Base-by-base conservation (phyloP, 495 filamentous ascomycete genomes). In the Penicillium tannophilum region DNA sequence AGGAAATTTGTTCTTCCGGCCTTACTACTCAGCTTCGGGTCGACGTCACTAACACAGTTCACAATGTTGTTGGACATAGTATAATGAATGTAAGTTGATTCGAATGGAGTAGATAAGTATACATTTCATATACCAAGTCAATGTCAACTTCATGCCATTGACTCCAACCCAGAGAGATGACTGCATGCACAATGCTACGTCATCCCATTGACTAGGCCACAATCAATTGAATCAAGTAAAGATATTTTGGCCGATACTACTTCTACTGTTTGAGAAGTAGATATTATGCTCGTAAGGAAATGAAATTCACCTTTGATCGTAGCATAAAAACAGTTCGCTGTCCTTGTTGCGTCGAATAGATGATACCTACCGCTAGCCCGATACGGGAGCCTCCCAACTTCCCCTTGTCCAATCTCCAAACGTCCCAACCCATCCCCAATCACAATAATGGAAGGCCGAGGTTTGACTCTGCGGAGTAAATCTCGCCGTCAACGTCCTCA, bases 391-490 rank as follows among this genome's bases (percentile, higher is more conserved):
- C 41, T 30, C 31, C 59, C 56, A 28, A 49, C 52, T 39, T 30
- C 39, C 26, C 47, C 30, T 54, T 50, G 48, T 52, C 44, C 54
- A 16, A 44, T 55, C 35, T 54, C 43, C 60, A 31, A n/a, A 12
- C 46, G 33, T 47, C 46, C 45, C 50, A 56, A 53, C 51, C 46
- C 56, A 59, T 57, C 54, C 24, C 54, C 52, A 12, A 44, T 46
- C 23, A 20, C 43, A 51, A 71, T 14, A 47, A 78, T 78, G 77
- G 76, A 79, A 71, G 69, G 85, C 68, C 90, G 90, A 71, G 89
- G 87, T 23, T 81, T 97, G 65, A 97, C 93, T 46, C 86, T 98
- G 56, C 87, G 94, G 55, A 96, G 88, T 67, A 96, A 94, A 79
- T 84, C 90, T 65, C 89, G 91, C 54, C 83, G 82, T 16, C 66